phyloP scores from a whole-genome alignment of 179 eudicot species.

The Heliamphora pulchella region DNA sequence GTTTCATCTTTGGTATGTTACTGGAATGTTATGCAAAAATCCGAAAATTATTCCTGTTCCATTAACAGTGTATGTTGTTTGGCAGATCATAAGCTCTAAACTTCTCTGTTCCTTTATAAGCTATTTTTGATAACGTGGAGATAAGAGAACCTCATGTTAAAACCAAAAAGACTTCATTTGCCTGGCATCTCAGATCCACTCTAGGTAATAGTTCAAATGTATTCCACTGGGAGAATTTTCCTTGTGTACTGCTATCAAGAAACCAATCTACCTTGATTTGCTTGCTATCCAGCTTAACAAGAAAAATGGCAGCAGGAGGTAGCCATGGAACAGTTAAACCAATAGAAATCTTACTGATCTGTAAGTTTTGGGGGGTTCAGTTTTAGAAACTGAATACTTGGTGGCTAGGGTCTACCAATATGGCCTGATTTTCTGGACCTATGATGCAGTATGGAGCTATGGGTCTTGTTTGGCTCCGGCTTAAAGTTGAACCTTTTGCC shows the following conservation, averaged over 20 bases:
- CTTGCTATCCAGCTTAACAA: constrained; percentile 1
- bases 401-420: too few species aligned
- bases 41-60: background rate
- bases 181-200: background rate
- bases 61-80: background rate
- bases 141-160: background rate
- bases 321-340: background rate
- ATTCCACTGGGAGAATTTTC: too few species aligned
- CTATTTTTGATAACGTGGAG: constrained; percentile 1
- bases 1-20: constrained; percentile 70
- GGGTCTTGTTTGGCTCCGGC: too few species aligned
- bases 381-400: too few species aligned
- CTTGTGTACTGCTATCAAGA: background rate
- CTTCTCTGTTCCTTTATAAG: background rate
- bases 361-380: background rate
- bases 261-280: background rate
- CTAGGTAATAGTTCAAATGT: background rate
- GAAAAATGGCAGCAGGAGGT: background rate
- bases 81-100: background rate
- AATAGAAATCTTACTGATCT: background rate
- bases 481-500: too few species aligned
- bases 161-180: background rate
- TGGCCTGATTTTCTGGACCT: too few species aligned
- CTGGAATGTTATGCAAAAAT: background rate
- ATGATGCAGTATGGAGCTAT: background rate